A percentile compares a stretch with the other conserved stretches of the same genome.
Evolutionary conservation across 2,329 filamentous ascomycete species (phyloP).

Genomic region (Teratosphaeria pseudoeucalypti): DNA sequence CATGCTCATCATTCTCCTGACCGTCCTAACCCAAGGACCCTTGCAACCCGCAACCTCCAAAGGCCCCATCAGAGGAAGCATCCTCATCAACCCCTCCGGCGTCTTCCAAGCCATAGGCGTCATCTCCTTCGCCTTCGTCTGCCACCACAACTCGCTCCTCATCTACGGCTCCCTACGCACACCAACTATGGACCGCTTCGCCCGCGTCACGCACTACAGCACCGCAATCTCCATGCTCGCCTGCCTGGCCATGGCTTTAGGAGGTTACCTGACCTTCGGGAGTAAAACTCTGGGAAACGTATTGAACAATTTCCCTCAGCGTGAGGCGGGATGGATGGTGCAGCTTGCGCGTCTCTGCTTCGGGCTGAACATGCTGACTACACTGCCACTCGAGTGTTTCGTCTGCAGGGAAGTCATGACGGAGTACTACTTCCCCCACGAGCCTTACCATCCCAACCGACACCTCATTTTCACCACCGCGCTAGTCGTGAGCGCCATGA

Average conservation of each 20-base stretch:
- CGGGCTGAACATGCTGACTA: constrained; percentile 97
- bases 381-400: constrained; percentile 89
- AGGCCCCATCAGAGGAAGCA: constrained; percentile 58
- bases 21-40: constrained; percentile 75
- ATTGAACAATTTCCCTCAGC: constrained; percentile 88
- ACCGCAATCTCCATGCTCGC: constrained; percentile 85
- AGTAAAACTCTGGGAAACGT: constrained; percentile 89
- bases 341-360: constrained; percentile 94
- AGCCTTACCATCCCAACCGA: constrained; percentile 70
- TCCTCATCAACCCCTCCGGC: constrained; percentile 67
- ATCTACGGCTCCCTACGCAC: constrained; percentile 94
- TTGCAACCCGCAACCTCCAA: constrained; percentile 60
- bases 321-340: constrained; percentile 67
- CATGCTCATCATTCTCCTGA: constrained; percentile 82
- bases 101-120: constrained; percentile 95
- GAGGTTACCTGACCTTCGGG: constrained; percentile 87
- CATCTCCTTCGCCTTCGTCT: constrained; percentile 83
- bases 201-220: constrained; percentile 85
- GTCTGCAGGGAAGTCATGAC: constrained; percentile 96
- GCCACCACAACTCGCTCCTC: constrained; percentile 88
- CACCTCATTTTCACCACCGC: constrained; percentile 79
- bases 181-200: constrained; percentile 90
- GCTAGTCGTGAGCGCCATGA: constrained; percentile 70
- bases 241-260: constrained; percentile 77
- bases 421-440: constrained; percentile 63